Conservation (phyloP, 768 basidiomycete genomes). For the Rhodotorula toruloides region DNA sequence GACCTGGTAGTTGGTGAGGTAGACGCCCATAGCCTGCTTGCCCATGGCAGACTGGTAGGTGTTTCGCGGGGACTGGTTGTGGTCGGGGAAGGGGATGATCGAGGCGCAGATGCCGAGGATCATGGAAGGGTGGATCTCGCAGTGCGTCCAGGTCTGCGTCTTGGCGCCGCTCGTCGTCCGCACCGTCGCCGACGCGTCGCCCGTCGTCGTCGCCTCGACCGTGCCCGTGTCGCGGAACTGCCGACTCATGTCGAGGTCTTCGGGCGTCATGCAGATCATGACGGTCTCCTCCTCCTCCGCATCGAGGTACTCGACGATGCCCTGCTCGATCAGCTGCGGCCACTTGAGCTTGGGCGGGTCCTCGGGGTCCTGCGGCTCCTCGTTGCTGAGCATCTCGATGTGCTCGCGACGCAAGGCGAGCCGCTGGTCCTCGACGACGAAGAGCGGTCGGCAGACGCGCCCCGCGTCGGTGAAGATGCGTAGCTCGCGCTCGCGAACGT, state of each 20-base stretch:
- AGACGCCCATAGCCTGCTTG: constrained; percentile 99
- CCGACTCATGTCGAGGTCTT: constrained; percentile 83
- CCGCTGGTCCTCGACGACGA: constrained; percentile 75
- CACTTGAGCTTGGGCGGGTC: constrained; percentile 58
- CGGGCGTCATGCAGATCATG: constrained; percentile 98
- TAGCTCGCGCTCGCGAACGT: constrained; percentile 91
- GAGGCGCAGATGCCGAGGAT: constrained; percentile 96
- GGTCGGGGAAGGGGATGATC: constrained; percentile 99
- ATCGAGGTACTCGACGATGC: constrained; percentile 88
- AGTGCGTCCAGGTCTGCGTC: constrained; percentile 94
- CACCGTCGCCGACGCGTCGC: constrained; percentile 76
- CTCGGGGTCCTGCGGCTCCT: constrained; percentile 54
- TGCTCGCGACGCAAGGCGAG: constrained; percentile 78
- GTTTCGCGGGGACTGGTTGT: constrained; percentile 99
- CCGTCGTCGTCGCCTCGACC: constrained; percentile 52
- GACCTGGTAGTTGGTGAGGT: constrained; percentile 94
- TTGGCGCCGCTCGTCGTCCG: constrained; percentile 65
- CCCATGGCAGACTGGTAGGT: constrained; percentile 99
- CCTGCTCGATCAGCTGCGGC: constrained; percentile 76
- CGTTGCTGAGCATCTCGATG: constrained; percentile 60
- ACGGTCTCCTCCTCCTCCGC: constrained; percentile 99
- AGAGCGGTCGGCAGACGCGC: constrained; percentile 90
- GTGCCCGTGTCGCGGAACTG: constrained; percentile 54
- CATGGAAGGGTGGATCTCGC: constrained; percentile 99
- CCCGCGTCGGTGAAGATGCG: constrained; percentile 94